phyloP scores from a whole-genome alignment of 192 early-diverging fungal genomes.

The Paraglomus brasilianum region DNA sequence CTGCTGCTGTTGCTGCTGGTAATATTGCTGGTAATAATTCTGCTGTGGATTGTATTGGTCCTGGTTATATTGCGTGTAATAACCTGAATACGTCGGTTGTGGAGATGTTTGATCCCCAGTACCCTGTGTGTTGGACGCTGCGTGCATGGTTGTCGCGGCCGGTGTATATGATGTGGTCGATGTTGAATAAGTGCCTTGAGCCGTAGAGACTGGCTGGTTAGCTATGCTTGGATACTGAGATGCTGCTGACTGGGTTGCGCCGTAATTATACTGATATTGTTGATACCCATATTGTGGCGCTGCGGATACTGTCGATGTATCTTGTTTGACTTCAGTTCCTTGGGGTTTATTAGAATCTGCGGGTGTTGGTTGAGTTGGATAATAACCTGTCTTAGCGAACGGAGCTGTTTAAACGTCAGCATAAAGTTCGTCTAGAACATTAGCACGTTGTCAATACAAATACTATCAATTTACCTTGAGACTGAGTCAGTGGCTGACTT shows the following conservation, averaged over 20 bases:
- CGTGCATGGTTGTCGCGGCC: neutral
- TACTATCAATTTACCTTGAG: neutral
- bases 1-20: conserved; percentile 18
- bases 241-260: neutral
- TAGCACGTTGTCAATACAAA: too few relatives aligned
- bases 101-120: conserved; percentile 18
- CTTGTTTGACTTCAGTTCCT: conserved; percentile 16
- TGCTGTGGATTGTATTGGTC: conserved; percentile 31
- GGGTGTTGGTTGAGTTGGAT: conserved; percentile 9
- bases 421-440: too few relatives aligned
- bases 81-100: conserved; percentile 14
- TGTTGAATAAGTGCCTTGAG: neutral
- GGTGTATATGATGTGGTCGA: neutral
- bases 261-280: conserved; percentile 26
- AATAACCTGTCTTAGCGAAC: conserved; percentile 6
- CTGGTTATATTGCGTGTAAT: conserved; percentile 23
- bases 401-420: neutral
- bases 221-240: neutral
- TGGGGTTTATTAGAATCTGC: conserved; percentile 15
- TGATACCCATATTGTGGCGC: conserved; percentile 18
- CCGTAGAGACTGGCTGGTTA: neutral
- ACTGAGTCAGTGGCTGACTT: neutral
- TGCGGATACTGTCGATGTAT: neutral
- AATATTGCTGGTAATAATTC: conserved; percentile 17
- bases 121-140: neutral